Conservation (phyloP, 495 filamentous ascomycete species). For the Cercophora sp. region DNA sequence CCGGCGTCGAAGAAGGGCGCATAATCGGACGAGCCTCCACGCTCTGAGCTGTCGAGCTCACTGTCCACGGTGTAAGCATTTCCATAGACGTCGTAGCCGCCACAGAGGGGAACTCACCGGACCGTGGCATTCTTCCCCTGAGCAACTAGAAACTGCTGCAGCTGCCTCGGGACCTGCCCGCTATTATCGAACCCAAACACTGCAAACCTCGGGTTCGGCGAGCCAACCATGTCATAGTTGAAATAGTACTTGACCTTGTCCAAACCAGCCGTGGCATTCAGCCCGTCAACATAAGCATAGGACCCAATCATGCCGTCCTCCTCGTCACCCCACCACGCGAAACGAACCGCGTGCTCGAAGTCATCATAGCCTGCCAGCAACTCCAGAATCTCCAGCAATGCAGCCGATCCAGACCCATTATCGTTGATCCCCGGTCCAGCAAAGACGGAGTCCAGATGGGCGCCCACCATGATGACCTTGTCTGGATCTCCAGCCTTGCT, state of each 20-base stretch:
- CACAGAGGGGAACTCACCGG: conserved; percentile 8
- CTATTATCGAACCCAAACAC: conserved; percentile 45
- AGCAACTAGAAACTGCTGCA: conserved; percentile 27
- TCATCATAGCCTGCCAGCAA: conserved; percentile 57
- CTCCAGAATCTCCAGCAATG: conserved; percentile 56
- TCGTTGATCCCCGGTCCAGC: conserved; percentile 49
- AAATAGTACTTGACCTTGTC: conserved; percentile 62
- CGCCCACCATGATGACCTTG: conserved; percentile 61
- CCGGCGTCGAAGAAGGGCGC: conserved; percentile 58
- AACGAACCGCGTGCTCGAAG: conserved; percentile 59
- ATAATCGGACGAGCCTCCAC: conserved; percentile 63
- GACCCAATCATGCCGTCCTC: conserved; percentile 62
- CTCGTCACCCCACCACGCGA: conserved; percentile 68
- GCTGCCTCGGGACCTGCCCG: conserved; percentile 30
- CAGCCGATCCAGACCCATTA: conserved; percentile 52
- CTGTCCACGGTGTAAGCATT: conserved; percentile 21
- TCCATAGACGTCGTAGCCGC: neutral
- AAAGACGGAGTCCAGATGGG: conserved; percentile 66
- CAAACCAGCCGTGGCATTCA: conserved; percentile 36
- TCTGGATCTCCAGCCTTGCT: conserved; percentile 61
- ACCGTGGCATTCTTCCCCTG: conserved; percentile 27
- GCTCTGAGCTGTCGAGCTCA: too few species aligned
- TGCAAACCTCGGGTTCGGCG: conserved; percentile 61
- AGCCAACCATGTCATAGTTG: conserved; percentile 78
- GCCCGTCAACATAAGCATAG: conserved; percentile 50